These are phyloP conservation scores for Aeschynomene evenia DNA, from an alignment of 306 rosid species.

Conservation along the genomic window DNA sequence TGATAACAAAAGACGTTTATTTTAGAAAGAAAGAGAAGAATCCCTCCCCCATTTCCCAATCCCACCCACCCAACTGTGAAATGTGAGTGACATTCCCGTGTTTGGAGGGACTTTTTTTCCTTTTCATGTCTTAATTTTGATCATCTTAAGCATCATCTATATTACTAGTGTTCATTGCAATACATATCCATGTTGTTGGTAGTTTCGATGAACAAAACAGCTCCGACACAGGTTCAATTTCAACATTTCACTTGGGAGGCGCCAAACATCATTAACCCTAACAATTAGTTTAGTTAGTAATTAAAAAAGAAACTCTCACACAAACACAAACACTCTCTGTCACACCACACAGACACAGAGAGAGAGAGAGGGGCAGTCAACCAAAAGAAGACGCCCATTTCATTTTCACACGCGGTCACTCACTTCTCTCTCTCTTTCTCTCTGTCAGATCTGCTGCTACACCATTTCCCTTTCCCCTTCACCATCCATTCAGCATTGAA, in stretches of 20 bases:
- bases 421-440: neutral
- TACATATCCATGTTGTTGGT: neutral
- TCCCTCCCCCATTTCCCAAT: conserved; percentile 2
- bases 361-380: neutral
- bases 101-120: conserved; percentile 17
- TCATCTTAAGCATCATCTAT: no score
- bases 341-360: neutral
- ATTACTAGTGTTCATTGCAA: neutral
- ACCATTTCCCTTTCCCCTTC: neutral
- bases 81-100: neutral
- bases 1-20: conserved; percentile 5
- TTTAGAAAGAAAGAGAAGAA: conserved; percentile 28
- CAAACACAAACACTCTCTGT: neutral
- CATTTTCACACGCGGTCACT: conserved; percentile 28
- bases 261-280: conserved; percentile 30
- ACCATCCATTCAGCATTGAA: neutral
- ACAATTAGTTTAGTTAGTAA: neutral
- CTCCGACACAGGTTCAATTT: conserved; percentile 28
- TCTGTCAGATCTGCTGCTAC: conserved; percentile 36
- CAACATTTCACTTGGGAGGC: conserved; percentile 33
- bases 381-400: conserved; percentile 4
- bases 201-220: neutral
- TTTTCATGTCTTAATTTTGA: neutral
- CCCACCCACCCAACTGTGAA: neutral
- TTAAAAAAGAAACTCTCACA: conserved; percentile 19